Evolutionary conservation across 2,329 filamentous ascomycete genomes (phyloP), one percentile per base, ranked within the genome.

Genomic region (Acrodontium crateriforme): DNA sequence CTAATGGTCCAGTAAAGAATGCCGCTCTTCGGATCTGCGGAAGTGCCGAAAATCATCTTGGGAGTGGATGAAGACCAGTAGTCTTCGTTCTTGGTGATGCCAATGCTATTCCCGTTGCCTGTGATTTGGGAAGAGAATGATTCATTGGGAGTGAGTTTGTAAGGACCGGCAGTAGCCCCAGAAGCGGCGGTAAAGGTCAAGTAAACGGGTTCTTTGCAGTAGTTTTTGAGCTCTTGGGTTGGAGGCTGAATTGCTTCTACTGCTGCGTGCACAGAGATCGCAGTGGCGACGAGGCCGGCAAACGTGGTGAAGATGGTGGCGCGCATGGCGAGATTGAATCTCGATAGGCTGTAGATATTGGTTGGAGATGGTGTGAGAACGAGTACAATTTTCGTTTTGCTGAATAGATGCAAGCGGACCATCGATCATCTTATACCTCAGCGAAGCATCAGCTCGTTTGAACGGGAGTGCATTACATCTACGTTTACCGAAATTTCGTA

Each of bases 21-120:
- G 9, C 31, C 32, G 9, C 36, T 27, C 9, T 24, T 29, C n/a
- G n/a, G n/a, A n/a, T n/a, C n/a, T 19, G 36, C 25, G 18, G 33
- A 39, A 21, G 38, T 41, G 25, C 48, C 47, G 14, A 49, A 33
- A 28, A 47, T 39, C 4, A 45, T 28, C 25, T 49, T 49, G 10
- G 40, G 28, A 2, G 39, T 41, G 10, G 28, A 25, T 2, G 32
- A 20, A 24, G 27, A 32, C 34, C 40, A 50, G 37, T 44, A 45
- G 23, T 39, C 28, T n/a, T 36, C 30, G 11, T 31, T 33, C 14
- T 42, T 39, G 22, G 48, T 39, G 15, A 54, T 30, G 14, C 42
- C 49, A 27, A 47, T 39, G 27, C 34, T 42, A 37, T 52, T 50
- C 31, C 46, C 47, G 16, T 30, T 28, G 24, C 47, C 49, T 12